phyloP scores from a whole-genome alignment of 257 asterid species.

The Solanum sejunctum region DNA sequence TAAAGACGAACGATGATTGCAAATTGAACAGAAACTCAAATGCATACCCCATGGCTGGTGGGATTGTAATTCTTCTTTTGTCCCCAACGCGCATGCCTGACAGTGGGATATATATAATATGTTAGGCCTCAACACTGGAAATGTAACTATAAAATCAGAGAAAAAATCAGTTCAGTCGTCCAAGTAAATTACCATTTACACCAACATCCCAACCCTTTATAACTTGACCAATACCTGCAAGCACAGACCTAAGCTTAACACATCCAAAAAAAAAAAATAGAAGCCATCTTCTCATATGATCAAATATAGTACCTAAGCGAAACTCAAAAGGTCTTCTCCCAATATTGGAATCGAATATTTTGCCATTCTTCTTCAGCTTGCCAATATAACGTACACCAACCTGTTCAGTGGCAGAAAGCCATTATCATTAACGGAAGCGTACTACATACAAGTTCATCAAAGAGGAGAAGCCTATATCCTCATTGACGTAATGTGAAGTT shows the following conservation, averaged over 20 bases:
- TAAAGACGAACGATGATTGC: neutral
- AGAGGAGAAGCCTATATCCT: neutral
- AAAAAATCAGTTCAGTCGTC: neutral
- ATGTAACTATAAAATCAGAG: neutral
- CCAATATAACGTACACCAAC: conserved; percentile 70
- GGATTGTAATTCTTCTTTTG: conserved; percentile 83
- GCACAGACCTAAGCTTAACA: neutral
- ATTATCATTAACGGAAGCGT: neutral
- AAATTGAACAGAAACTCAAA: neutral
- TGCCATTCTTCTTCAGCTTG: conserved; percentile 64
- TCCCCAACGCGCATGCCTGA: conserved; percentile 96
- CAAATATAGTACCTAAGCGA: conserved; percentile 54
- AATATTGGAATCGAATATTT: conserved; percentile 62
- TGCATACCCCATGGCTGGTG: conserved; percentile 95
- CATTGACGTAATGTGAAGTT: neutral
- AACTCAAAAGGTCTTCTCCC: conserved; percentile 76
- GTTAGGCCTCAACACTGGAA: neutral
- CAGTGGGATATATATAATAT: neutral
- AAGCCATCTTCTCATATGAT: neutral
- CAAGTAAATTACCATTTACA: conserved; percentile 51
- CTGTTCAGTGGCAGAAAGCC: conserved; percentile 21
- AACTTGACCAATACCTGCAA: conserved; percentile 84
- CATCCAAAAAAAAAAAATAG: neutral
- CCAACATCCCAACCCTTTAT: conserved; percentile 99
- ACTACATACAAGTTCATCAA: neutral